Percentiles rank a stretch among this genome's conserved stretches.
These are phyloP conservation scores for Ceratocystis alfenasii DNA, from an alignment of 2,329 filamentous ascomycete species.

Conservation along the genomic window DNA sequence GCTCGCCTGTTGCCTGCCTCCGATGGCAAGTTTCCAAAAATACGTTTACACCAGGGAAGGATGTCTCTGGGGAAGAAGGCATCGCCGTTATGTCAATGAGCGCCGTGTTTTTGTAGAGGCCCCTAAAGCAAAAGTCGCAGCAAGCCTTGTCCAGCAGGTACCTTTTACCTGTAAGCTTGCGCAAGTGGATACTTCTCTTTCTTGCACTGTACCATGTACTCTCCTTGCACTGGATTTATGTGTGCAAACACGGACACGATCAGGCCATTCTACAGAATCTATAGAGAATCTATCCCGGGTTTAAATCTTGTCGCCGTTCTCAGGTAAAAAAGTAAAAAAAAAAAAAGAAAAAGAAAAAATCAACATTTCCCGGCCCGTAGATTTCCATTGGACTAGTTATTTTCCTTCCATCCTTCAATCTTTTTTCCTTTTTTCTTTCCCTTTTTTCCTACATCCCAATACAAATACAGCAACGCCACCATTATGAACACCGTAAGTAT, in stretches of 20 bases:
- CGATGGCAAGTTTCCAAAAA: neutral
- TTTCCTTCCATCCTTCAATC: neutral
- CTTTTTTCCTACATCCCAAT: neutral
- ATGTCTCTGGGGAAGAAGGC: too few species aligned
- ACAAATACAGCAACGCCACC: conserved; percentile 17
- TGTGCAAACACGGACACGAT: neutral
- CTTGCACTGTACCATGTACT: neutral
- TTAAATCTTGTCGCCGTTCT: conserved; percentile 6
- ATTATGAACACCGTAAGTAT: conserved; percentile 45
- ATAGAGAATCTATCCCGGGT: neutral
- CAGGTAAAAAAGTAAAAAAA: neutral
- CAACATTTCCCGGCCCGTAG: too few species aligned
- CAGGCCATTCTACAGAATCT: neutral
- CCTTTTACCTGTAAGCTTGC: neutral
- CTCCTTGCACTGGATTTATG: neutral
- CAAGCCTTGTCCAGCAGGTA: neutral
- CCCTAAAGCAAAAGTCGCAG: neutral
- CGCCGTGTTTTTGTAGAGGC: too few species aligned
- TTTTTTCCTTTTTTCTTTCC: neutral
- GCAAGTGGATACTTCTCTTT: neutral
- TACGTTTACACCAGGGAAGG: too few species aligned
- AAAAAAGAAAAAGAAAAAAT: neutral
- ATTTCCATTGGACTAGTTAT: neutral
- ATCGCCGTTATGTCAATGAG: too few species aligned
- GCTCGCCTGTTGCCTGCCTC: neutral